Evolutionary conservation across 306 rosid genomes (phyloP).

Genomic region (Mimosa pudica): DNA sequence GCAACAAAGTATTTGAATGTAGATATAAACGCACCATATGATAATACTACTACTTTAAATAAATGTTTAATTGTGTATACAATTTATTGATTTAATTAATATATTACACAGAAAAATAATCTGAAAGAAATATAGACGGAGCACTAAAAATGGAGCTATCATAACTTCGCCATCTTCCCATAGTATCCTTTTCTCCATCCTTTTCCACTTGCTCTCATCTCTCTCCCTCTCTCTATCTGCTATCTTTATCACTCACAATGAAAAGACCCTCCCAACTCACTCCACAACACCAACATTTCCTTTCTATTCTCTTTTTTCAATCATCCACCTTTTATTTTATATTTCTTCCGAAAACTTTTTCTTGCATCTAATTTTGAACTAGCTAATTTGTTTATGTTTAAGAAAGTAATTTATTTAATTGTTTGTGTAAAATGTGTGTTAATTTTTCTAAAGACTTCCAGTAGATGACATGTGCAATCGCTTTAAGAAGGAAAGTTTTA

Average conservation of each 20-base stretch:
- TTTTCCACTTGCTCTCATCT: constrained; percentile 20
- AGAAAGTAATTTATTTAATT: no score
- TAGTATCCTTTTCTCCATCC: not conserved
- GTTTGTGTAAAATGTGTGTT: no score
- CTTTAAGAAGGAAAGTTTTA: no score
- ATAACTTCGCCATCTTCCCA: not conserved
- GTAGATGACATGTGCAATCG: no score
- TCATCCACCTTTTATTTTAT: not conserved
- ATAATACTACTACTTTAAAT: no score
- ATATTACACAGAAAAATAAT: not conserved
- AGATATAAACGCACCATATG: not conserved
- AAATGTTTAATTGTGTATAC: no score
- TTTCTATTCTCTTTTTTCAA: not conserved
- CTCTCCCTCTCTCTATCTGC: not conserved
- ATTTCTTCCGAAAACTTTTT: no score
- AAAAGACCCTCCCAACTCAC: constrained; percentile 49
- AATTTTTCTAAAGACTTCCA: no score
- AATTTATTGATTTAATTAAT: not conserved
- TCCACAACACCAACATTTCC: constrained; percentile 35
- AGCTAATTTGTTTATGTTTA: no score
- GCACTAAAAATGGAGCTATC: not conserved
- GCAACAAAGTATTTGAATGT: not conserved
- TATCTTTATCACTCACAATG: constrained; percentile 18
- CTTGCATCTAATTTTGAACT: no score
- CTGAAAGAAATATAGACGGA: not conserved